phyloP scores from a whole-genome alignment of 1,139 yeast genomes.

The Saccharomyces hybrid region DNA sequence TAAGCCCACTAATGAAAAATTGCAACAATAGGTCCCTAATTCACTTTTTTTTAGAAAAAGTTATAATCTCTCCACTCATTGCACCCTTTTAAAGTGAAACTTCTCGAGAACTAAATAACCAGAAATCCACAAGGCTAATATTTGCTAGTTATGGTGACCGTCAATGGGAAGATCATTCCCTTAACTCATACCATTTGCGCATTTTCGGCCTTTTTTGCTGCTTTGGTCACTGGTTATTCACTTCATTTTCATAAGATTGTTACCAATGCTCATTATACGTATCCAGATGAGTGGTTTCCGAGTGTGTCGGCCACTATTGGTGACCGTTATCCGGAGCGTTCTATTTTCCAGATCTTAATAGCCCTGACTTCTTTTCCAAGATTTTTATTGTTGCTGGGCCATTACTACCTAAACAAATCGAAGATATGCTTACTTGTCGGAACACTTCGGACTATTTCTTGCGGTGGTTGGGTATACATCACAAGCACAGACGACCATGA shows the following conservation, averaged over 20 bases:
- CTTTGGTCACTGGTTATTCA: slow-evolving; percentile 61
- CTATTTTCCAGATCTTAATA: slow-evolving; percentile 77
- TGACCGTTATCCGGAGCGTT: slow-evolving; percentile 91
- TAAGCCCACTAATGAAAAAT: background rate
- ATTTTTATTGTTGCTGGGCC: slow-evolving; percentile 59
- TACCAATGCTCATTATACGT: slow-evolving; percentile 74
- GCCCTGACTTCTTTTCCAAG: slow-evolving; percentile 81
- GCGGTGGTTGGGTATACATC: slow-evolving; percentile 98
- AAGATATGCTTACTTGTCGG: slow-evolving; percentile 43
- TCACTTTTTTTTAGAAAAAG: background rate
- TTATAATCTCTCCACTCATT: background rate
- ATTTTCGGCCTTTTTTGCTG: slow-evolving; percentile 61
- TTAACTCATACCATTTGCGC: slow-evolving; percentile 68
- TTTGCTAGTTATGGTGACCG: slow-evolving; percentile 20
- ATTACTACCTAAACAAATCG: slow-evolving; percentile 37
- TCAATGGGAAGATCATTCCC: slow-evolving; percentile 59
- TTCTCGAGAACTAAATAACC: background rate
- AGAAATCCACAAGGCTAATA: background rate
- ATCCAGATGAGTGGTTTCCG: slow-evolving; percentile 98
- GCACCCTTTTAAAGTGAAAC: background rate
- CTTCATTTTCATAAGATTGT: slow-evolving; percentile 84
- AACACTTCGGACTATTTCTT: slow-evolving; percentile 72
- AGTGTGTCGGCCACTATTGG: slow-evolving; percentile 96
- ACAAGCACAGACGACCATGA: slow-evolving; percentile 97
- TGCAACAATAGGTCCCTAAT: background rate